phyloP scores from a whole-genome alignment of 495 filamentous ascomycete genomes.

The Cenococcum geophilum region DNA sequence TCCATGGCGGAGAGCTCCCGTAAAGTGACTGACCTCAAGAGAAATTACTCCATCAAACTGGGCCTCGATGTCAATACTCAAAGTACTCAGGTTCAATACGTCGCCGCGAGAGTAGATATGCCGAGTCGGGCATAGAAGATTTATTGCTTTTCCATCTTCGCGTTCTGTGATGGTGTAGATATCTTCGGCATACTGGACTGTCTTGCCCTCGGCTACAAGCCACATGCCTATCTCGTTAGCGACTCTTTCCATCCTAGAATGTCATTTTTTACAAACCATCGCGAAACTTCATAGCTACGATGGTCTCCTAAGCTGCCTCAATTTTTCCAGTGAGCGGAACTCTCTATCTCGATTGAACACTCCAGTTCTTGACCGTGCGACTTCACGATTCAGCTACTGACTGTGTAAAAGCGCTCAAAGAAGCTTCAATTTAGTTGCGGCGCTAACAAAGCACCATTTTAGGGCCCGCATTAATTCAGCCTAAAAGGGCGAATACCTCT shows the following conservation, averaged over 20 bases:
- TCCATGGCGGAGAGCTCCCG: constrained; percentile 49
- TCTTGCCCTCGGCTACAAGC: constrained; percentile 22
- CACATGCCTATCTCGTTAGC: constrained; percentile 28
- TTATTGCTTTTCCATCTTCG: constrained; percentile 18
- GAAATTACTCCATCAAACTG: constrained; percentile 32
- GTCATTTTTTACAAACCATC: constrained; percentile 24
- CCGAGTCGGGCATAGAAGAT: constrained; percentile 25
- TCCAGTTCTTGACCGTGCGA: background rate
- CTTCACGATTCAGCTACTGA: background rate
- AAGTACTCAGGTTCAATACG: constrained; percentile 30
- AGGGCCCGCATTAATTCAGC: background rate
- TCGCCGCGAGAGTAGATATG: constrained; percentile 32
- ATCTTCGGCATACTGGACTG: constrained; percentile 30
- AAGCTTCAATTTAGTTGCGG: background rate
- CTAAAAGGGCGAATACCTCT: background rate
- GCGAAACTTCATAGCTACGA: constrained; percentile 27
- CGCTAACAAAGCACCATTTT: background rate
- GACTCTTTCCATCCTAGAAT: background rate
- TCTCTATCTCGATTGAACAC: background rate
- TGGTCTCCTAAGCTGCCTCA: background rate
- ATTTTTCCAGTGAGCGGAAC: background rate
- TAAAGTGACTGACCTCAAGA: constrained; percentile 52
- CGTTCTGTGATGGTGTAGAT: constrained; percentile 21
- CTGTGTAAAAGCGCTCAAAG: background rate
- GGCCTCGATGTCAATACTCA: constrained; percentile 29